These are phyloP conservation scores for Aspergillus sp. DNA, from an alignment of 2,329 filamentous ascomycete genomes.

Conservation along the genomic window DNA sequence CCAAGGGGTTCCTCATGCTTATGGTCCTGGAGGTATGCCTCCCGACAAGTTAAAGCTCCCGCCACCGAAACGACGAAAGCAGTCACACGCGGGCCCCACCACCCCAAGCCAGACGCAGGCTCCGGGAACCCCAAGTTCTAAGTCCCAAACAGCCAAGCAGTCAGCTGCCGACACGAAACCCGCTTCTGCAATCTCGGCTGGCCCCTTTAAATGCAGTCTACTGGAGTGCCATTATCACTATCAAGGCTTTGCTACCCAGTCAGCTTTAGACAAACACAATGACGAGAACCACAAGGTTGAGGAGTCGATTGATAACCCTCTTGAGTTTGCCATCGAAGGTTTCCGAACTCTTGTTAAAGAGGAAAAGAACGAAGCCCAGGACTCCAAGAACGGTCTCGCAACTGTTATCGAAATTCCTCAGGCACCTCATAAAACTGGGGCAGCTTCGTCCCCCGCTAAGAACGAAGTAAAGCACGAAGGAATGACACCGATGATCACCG, in stretches of 20 bases:
- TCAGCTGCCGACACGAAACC: conserved; percentile 38
- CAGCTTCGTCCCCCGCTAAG: conserved; percentile 20
- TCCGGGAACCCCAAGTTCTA: conserved; percentile 20
- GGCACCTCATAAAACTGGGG: conserved; percentile 11
- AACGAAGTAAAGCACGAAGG: conserved; percentile 20
- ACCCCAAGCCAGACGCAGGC: conserved; percentile 21
- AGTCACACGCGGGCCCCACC: conserved; percentile 38
- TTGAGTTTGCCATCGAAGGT: conserved; percentile 53
- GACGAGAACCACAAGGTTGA: conserved; percentile 49
- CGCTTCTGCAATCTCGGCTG: conserved; percentile 32
- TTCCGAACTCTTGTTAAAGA: conserved; percentile 49
- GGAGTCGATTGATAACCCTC: conserved; percentile 47
- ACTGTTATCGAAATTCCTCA: conserved; percentile 8
- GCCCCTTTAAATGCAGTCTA: conserved; percentile 51
- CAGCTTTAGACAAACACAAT: conserved; percentile 51
- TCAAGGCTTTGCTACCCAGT: conserved; percentile 52
- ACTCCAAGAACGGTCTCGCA: conserved; percentile 10
- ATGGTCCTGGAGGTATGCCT: conserved; percentile 48
- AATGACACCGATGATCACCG: conserved; percentile 23
- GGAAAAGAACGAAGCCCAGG: conserved; percentile 21
- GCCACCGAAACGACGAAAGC: conserved; percentile 53
- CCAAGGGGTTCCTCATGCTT: conserved; percentile 54
- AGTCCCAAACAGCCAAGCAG: conserved; percentile 26
- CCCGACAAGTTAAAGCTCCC: conserved; percentile 56
- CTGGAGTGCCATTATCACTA: conserved; percentile 49